phyloP scores from a whole-genome alignment of 768 basidiomycete genomes.

The Tulasnella sp. region DNA sequence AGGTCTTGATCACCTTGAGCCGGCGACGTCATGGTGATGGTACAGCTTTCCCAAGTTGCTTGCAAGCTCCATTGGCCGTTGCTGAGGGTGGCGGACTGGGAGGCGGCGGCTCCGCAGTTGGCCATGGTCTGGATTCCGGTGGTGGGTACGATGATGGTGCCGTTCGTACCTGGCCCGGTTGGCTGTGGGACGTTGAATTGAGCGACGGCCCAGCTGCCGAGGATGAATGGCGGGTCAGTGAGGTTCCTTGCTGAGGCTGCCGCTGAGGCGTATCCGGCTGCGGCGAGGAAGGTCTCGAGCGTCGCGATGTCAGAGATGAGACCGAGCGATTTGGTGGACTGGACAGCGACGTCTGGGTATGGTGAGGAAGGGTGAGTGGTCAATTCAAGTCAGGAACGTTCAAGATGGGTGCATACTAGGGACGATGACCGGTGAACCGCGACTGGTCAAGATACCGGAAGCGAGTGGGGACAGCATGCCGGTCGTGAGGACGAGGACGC shows the following conservation, averaged over 20 bases:
- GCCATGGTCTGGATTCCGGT: constrained; percentile 9
- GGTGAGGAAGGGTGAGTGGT: not conserved
- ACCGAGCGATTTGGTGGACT: constrained; percentile 19
- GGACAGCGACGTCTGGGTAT: constrained; percentile 22
- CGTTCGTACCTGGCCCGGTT: constrained; percentile 14
- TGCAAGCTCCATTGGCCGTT: not conserved
- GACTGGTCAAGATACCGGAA: constrained; percentile 31
- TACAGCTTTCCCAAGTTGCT: constrained; percentile 20
- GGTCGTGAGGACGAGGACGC: not conserved
- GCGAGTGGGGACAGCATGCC: constrained; percentile 19
- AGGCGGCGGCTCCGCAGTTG: constrained; percentile 16
- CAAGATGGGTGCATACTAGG: constrained; percentile 11
- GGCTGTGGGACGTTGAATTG: constrained; percentile 19
- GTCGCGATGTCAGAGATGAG: constrained; percentile 16
- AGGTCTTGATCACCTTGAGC: constrained; percentile 8
- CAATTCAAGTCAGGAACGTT: not conserved
- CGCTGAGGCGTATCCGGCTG: constrained; percentile 26
- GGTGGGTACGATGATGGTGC: constrained; percentile 9
- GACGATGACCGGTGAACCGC: not conserved
- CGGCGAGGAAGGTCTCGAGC: constrained; percentile 27
- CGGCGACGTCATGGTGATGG: not conserved
- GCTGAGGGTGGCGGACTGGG: not conserved
- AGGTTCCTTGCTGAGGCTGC: constrained; percentile 9
- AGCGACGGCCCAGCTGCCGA: constrained; percentile 21
- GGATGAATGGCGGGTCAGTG: constrained; percentile 23